Evolutionary conservation across 129 eudicot genomes (phyloP).

Genomic region (Saposhnikovia divaricata): DNA sequence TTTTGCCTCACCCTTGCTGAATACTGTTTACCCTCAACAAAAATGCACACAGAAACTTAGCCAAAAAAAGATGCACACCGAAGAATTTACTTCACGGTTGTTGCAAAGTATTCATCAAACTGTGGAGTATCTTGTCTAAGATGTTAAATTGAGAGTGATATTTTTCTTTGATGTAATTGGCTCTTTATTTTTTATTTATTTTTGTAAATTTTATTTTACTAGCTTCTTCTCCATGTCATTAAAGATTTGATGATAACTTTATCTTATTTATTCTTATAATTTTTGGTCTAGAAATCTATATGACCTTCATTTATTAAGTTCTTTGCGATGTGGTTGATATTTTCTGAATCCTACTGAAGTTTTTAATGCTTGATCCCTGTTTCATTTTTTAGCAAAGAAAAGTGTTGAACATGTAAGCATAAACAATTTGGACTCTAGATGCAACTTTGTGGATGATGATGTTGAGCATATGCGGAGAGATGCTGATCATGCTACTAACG

Average conservation of each 20-base stretch:
- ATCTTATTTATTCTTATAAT: neutral
- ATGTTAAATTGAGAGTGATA: neutral
- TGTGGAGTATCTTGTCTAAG: neutral
- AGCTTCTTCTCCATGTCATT: neutral
- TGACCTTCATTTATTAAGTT: neutral
- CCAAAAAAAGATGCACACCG: neutral
- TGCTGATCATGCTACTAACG: constrained; percentile 28
- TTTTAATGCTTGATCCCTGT: constrained; percentile 12
- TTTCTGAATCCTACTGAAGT: constrained; percentile 8
- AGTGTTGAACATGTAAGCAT: constrained; percentile 37
- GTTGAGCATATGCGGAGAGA: constrained; percentile 22
- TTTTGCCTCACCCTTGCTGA: neutral
- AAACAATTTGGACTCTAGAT: constrained; percentile 42
- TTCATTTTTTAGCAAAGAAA: constrained; percentile 37
- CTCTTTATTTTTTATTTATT: neutral
- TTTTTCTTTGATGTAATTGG: neutral
- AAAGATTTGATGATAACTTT: neutral
- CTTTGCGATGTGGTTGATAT: neutral
- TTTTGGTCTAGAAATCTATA: neutral
- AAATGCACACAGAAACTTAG: neutral
- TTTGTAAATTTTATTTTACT: neutral
- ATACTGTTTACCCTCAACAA: neutral
- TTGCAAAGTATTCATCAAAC: neutral
- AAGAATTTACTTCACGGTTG: neutral
- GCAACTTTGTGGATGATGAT: constrained; percentile 29